Base-by-base conservation (phyloP, 768 basidiomycete genomes). In the Chiua virens region DNA sequence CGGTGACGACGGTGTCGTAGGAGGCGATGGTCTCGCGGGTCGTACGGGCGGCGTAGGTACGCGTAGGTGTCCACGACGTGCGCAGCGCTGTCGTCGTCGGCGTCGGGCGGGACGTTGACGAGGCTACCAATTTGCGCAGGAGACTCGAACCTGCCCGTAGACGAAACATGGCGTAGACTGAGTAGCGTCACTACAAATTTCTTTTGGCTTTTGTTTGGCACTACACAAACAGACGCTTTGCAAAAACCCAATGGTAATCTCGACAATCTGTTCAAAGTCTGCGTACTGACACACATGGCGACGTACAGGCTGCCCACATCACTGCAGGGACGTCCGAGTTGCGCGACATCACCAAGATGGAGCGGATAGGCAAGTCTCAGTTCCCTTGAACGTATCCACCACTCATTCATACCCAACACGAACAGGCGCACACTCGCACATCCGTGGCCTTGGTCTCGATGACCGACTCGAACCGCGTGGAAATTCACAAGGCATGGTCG, bases 401-500 rank as follows among this genome's bases (percentile, higher is more conserved):
- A 27, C 20, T 42, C 27, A 50, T 49, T 56, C 27, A 59, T 53
- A 47, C 18, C 28, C 25, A 20, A 10, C 28, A 2, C 42, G 38
- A n/a, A 7, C 62, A 92, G 90, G 90, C 66, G 88, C 87, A 35
- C 90, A 93, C 67, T 93, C 96, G 17, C 96, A 99, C 72, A 94
- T 99, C 62, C 92, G 85, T 48, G 97, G 97, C 3, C 79, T 98
- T 28, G 97, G 97, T 0, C 82, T 98, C 40, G 95, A 98, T 59
- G 90, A 92, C 56, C 75, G 87, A 57, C 80, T 98, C 52, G 94
- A 98, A 70, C 94, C 96, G 14, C 83, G 94, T 18, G 81, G 78
- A 30, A 91, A 86, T 67, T 82, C 89, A 0, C 92, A 98, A 66
- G 97, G 97, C 4, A 97, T 99, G 86, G 96, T 99, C 22, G 97